Base-by-base conservation (phyloP, 1,284 basidiomycete genomes). In the Ustilago vetiveriae region DNA sequence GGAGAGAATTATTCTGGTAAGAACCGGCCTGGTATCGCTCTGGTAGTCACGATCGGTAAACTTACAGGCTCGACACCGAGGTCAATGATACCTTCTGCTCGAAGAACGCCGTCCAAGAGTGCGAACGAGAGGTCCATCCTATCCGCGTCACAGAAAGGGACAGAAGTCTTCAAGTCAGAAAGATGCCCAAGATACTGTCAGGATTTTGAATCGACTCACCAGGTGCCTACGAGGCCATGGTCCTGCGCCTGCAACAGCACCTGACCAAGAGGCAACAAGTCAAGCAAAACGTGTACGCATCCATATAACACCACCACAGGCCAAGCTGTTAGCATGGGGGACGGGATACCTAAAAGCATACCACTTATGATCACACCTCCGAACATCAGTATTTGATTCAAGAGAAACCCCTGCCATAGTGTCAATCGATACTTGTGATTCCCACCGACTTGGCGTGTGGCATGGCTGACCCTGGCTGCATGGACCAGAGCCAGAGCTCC, bases 351-450 rank as follows among this genome's bases (percentile, higher is more conserved):
- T 9, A 77, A 42, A 23, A 74, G 40, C 32, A 74, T 24, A 0
- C 53, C 47, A 22, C 57, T 62, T 19, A 72, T 13, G 3, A 57
- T 26, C 0, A 62, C 55, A 33, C 71, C 64, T n/a, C 68, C 73
- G 51, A 79, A 77, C 46, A 79, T 67, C 29, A 77, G 51, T 22
- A 75, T 65, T 50, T 68, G 65, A 35, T 75, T 65, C 14, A 79
- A 54, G 11, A 77, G 29, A 9, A 75, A 50, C 13, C 73, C 60
- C 48, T 77, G 75, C 50, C 69, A 71, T 9, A 75, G 30, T 26
- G 52, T 41, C 13, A 74, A 45, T 7, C 43, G 49, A 26, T 44
- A 59, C 29, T 38, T 49, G 39, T 42, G 36, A 13, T 68, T 64
- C 3, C 74, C 74, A 17, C 58, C 55, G 8, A 76, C 55, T 44